Evolutionary conservation across 176 grass and related monocot species (phyloP).

Genomic region (Areca catechu): DNA sequence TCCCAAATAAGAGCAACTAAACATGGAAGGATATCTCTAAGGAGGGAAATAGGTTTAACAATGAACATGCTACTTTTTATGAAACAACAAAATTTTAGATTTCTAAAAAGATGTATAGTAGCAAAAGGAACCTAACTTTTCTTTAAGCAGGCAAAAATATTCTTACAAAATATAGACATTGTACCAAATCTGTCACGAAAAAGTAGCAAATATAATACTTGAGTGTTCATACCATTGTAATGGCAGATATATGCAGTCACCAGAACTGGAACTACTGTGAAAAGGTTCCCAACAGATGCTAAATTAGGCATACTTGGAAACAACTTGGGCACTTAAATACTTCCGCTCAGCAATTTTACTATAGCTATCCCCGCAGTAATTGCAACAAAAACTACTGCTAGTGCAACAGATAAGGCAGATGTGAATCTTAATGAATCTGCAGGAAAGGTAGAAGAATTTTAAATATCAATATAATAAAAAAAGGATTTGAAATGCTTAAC

Average conservation of each 20-base stretch:
- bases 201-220: not conserved
- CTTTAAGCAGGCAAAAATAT: no score
- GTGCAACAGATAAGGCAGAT: constrained; percentile 76
- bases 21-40: no score
- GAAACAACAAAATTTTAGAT: no score
- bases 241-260: constrained; percentile 95
- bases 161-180: no score
- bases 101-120: no score
- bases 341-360: constrained; percentile 64
- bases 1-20: no score
- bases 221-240: constrained; percentile 58
- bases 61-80: no score
- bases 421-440: constrained; percentile 96
- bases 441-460: constrained; percentile 14
- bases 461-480: constrained; percentile 1
- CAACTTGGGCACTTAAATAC: constrained; percentile 78
- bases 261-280: constrained; percentile 82
- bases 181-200: not conserved
- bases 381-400: constrained; percentile 76
- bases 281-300: constrained; percentile 85
- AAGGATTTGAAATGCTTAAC: no score
- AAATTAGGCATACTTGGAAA: constrained; percentile 64
- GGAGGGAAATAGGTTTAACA: no score
- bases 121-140: no score
- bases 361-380: constrained; percentile 94